Evolutionary conservation across 306 rosid species (phyloP).

Genomic region (Quercus robur): DNA sequence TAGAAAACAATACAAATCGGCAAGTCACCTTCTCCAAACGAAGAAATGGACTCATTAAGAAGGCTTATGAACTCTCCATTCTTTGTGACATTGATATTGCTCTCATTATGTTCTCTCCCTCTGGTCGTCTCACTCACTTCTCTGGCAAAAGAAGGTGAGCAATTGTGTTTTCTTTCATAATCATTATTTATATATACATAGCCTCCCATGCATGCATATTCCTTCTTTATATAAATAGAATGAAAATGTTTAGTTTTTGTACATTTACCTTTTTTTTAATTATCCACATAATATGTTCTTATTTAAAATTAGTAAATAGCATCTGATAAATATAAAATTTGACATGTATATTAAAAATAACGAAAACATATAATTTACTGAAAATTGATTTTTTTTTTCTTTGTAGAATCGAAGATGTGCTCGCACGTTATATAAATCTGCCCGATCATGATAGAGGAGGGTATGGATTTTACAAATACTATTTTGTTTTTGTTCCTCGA

Average conservation of each 20-base stretch:
- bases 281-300: too few relatives aligned
- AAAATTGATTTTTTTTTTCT: too few relatives aligned
- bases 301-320: too few relatives aligned
- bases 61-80: constrained; percentile 74
- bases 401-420: constrained; percentile 79
- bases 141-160: constrained; percentile 62
- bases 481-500: neutral
- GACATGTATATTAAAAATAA: too few relatives aligned
- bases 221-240: neutral
- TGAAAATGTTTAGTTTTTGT: too few relatives aligned
- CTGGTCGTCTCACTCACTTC: constrained; percentile 60
- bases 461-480: constrained; percentile 30
- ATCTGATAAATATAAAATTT: too few relatives aligned
- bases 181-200: neutral
- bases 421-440: constrained; percentile 70
- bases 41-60: constrained; percentile 82
- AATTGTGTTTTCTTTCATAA: neutral
- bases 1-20: constrained; percentile 67
- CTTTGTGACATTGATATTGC: constrained; percentile 85
- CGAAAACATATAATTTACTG: too few relatives aligned
- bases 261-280: too few relatives aligned
- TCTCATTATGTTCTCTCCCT: constrained; percentile 75
- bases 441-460: constrained; percentile 75
- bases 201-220: neutral
- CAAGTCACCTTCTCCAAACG: constrained; percentile 87